These are phyloP conservation scores for Trichoderma polysporum DNA, from an alignment of 2,329 filamentous ascomycete species.

Conservation along the genomic window DNA sequence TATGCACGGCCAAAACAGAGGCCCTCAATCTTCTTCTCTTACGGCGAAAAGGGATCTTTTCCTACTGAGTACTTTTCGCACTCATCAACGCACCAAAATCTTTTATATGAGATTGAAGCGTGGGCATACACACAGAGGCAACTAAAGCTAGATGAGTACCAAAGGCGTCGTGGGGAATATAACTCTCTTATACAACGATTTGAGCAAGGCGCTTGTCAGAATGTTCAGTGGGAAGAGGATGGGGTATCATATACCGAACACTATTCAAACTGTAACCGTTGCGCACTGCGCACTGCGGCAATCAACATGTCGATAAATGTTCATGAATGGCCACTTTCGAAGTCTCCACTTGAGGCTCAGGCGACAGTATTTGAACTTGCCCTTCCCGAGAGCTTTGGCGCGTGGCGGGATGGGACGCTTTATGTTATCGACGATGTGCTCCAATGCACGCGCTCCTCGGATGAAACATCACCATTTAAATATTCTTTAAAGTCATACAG, in stretches of 20 bases:
- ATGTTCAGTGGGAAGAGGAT: not conserved
- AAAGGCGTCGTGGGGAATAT: not conserved
- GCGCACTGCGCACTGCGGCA: not conserved
- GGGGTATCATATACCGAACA: not conserved
- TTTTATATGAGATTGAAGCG: slow-evolving; percentile 39
- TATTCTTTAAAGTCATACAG: not conserved
- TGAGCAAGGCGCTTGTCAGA: not conserved
- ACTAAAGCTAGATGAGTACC: slow-evolving; percentile 10
- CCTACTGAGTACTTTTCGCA: slow-evolving; percentile 24
- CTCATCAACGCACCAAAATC: slow-evolving; percentile 35
- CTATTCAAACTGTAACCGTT: not conserved
- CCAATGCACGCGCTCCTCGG: not conserved
- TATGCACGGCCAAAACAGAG: not conserved
- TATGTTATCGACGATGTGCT: not conserved
- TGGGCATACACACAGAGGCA: slow-evolving; percentile 31
- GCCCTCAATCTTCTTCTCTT: slow-evolving; percentile 25
- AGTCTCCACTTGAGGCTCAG: not conserved
- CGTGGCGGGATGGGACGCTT: not conserved
- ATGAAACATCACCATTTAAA: not conserved
- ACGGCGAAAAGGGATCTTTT: slow-evolving; percentile 24
- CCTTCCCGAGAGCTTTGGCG: not conserved
- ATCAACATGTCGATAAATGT: not conserved
- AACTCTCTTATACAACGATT: not conserved
- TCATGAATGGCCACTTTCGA: not conserved
- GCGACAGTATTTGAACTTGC: not conserved